A percentile compares a stretch with the other conserved stretches of the same genome.
Conservation (phyloP, 129 eudicot species). For the Flaveria ramosissima region DNA sequence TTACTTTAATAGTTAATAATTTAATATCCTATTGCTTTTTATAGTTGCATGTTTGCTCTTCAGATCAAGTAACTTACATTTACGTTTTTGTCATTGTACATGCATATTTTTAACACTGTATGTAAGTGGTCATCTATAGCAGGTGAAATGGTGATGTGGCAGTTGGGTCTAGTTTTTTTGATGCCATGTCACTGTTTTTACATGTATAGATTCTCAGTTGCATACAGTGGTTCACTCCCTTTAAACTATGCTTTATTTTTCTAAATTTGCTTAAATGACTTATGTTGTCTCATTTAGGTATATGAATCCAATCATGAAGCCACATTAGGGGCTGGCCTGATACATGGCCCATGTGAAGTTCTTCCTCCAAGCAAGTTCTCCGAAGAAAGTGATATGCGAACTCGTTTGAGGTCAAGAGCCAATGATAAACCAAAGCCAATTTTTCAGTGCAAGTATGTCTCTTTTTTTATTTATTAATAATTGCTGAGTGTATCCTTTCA, state of each 20-base stretch:
- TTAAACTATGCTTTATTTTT: not conserved
- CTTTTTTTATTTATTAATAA: not conserved
- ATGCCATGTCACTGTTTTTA: not conserved
- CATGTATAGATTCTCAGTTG: not conserved
- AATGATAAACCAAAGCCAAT: conserved; percentile 46
- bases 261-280: not conserved
- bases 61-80: not conserved
- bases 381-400: conserved; percentile 53
- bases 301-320: conserved; percentile 73
- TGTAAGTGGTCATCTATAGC: not conserved
- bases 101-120: not conserved
- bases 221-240: not conserved
- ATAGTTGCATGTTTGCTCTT: not conserved
- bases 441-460: conserved; percentile 78
- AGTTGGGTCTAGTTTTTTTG: not conserved
- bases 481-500: not conserved
- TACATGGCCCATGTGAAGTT: conserved; percentile 80
- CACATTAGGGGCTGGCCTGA: conserved; percentile 55
- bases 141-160: not conserved
- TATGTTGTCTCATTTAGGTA: conserved; percentile 51
- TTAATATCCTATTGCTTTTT: not conserved
- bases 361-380: conserved; percentile 66
- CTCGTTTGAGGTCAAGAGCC: conserved; percentile 35
- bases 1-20: not conserved
- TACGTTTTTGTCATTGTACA: not conserved